Conservation (phyloP, 2,329 filamentous ascomycete species). For the Penicillium sp. region DNA sequence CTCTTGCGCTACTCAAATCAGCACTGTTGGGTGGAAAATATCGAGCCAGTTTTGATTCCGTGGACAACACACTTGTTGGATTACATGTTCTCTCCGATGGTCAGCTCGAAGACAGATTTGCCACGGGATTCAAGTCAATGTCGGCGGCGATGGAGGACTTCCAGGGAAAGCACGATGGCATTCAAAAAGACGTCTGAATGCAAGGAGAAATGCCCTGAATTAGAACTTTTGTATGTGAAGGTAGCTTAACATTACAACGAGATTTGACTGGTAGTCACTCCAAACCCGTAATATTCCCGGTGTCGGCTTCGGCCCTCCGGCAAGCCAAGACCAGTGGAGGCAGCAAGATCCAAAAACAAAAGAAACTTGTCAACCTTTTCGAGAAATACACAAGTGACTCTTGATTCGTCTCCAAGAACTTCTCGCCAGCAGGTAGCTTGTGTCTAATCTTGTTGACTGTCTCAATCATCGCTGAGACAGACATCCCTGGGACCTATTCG, state of each 20-base stretch:
- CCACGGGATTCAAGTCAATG: background rate
- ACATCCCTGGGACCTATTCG: background rate
- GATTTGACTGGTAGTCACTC: too few relatives aligned
- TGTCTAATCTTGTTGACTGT: background rate
- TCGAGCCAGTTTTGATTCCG: background rate
- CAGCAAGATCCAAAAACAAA: background rate
- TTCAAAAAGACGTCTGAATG: background rate
- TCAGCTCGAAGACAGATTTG: slow-evolving; percentile 5
- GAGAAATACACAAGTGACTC: background rate
- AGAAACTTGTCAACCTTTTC: background rate
- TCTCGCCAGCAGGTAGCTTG: background rate
- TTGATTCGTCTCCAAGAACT: background rate
- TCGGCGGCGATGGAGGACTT: background rate
- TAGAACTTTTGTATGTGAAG: too few relatives aligned
- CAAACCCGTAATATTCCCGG: too few relatives aligned
- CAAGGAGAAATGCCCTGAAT: background rate
- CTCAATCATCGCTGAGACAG: background rate
- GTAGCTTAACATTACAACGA: too few relatives aligned
- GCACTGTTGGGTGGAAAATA: slow-evolving; percentile 1
- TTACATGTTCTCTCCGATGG: background rate
- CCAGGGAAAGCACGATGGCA: background rate
- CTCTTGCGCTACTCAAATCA: slow-evolving; percentile 1
- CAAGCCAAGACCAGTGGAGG: background rate
- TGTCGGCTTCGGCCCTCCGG: too few relatives aligned
- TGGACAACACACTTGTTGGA: slow-evolving; percentile 4